These are phyloP conservation scores for Alternaria ethzedia DNA, from an alignment of 2,329 filamentous ascomycete species.

Conservation along the genomic window DNA sequence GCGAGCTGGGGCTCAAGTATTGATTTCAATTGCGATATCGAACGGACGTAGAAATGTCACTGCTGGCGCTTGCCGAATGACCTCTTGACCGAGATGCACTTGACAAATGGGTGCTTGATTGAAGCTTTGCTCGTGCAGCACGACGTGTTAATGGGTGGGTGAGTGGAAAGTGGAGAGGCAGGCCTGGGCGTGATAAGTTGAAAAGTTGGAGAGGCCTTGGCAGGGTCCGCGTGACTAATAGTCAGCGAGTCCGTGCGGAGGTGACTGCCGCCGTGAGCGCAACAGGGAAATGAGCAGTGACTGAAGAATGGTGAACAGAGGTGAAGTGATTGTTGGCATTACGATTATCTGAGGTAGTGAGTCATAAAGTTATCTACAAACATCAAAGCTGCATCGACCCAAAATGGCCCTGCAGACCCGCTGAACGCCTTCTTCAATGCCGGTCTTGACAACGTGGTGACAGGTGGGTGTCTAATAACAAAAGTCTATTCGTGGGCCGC, in stretches of 20 bases:
- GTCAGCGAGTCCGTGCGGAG: background rate
- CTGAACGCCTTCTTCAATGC: conserved; percentile 15
- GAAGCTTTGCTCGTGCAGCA: conserved; percentile 19
- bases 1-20: conserved; percentile 28
- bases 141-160: conserved; percentile 13
- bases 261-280: background rate
- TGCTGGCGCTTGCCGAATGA: conserved; percentile 14
- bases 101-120: conserved; percentile 20
- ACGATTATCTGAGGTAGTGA: conserved; percentile 7
- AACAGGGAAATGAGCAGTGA: background rate
- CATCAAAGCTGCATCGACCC: background rate
- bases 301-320: background rate
- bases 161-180: conserved; percentile 10
- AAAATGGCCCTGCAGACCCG: conserved; percentile 3
- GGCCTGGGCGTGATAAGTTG: conserved; percentile 3
- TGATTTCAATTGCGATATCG: conserved; percentile 30
- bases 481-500: background rate
- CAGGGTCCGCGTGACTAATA: conserved; percentile 3
- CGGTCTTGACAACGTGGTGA: conserved; percentile 4
- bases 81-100: conserved; percentile 20
- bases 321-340: conserved; percentile 12
- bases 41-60: conserved; percentile 20
- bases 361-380: conserved; percentile 4
- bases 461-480: conserved; percentile 3
- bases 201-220: conserved; percentile 15